Evolutionary conservation across 208 protist species (phyloP), one percentile per base, ranked within the genome.

Genomic region (Wallacemonas sp.): DNA sequence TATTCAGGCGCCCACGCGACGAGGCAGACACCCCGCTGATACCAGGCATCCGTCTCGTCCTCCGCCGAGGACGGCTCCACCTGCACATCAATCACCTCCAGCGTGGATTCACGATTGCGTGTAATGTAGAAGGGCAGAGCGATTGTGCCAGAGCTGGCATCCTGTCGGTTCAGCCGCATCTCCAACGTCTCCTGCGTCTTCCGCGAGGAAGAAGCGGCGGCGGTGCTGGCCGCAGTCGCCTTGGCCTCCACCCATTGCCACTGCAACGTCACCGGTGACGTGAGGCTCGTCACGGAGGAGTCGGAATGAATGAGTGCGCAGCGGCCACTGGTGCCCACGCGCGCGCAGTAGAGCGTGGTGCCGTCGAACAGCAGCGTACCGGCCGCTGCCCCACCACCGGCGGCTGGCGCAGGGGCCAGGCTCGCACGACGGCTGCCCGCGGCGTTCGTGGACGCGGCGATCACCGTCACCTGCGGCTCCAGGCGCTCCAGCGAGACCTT

Each of bases 401-500:
- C 52, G n/a, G 36, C 64, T 5, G 31, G 66, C 7, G 41, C 26
- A 2, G 61, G 41, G 46, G 57, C 55, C n/a, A n/a, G n/a, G 49
- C 14, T 55, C 59, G 61, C 20, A 28, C 5, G 64, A 3, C 25
- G 23, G 32, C 12, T 41, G 18, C 42, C 67, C 41, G 65, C 67
- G 16, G 59, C 61, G n/a, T 73, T 59, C 8, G 57, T 45, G n/a
- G 67, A 44, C 12, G 61, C 59, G 4, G 39, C 50, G 16, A 50
- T 33, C 45, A 86, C 62, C 39, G 86, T 76, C 3, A 98, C 70
- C 16, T 76, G 73, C 4, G 98, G 84, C 57, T 84, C 70, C 11
- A 99, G 84, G 23, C 92, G 91, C 74, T 99, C 98, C 2, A 99
- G 80, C 1, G 98, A 94, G 75, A 91, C 88, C 12, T 74, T 44